Percentiles rank a stretch among this genome's conserved stretches.
phyloP scores from a whole-genome alignment of 1,139 yeast species.

The Blastobotrys ciferrii region DNA sequence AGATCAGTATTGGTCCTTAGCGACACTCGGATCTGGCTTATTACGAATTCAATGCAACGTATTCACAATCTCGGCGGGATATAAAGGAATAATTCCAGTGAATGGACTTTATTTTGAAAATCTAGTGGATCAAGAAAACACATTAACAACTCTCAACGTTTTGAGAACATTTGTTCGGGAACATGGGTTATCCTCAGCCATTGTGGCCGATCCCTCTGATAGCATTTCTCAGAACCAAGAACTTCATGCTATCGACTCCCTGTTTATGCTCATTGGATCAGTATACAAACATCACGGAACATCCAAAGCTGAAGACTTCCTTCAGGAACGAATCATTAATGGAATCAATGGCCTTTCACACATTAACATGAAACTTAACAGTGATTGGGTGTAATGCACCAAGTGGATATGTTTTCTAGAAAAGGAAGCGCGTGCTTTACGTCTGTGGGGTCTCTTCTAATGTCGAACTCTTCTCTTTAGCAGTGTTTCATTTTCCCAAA shows the following conservation, averaged over 20 bases:
- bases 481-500: not conserved
- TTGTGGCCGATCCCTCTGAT: not conserved
- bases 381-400: not conserved
- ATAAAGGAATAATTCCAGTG: not conserved
- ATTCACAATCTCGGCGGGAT: not conserved
- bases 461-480: not conserved
- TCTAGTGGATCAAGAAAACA: not conserved
- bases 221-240: not conserved
- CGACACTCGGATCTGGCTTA: not conserved
- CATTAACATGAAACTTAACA: not conserved
- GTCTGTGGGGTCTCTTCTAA: too few relatives aligned
- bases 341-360: slow-evolving; percentile 14
- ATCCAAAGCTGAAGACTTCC: not conserved
- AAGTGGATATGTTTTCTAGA: too few relatives aligned
- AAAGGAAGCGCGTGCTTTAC: too few relatives aligned
- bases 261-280: slow-evolving; percentile 11
- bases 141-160: not conserved
- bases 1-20: not conserved
- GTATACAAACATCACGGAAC: slow-evolving; percentile 12
- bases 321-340: slow-evolving; percentile 8
- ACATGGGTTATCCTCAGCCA: not conserved
- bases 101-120: slow-evolving; percentile 8
- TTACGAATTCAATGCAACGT: not conserved
- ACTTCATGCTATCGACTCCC: slow-evolving; percentile 6
- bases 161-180: slow-evolving; percentile 4